Conservation (phyloP, 2,329 filamentous ascomycete species). For the Pestalotiopsis sp. region DNA sequence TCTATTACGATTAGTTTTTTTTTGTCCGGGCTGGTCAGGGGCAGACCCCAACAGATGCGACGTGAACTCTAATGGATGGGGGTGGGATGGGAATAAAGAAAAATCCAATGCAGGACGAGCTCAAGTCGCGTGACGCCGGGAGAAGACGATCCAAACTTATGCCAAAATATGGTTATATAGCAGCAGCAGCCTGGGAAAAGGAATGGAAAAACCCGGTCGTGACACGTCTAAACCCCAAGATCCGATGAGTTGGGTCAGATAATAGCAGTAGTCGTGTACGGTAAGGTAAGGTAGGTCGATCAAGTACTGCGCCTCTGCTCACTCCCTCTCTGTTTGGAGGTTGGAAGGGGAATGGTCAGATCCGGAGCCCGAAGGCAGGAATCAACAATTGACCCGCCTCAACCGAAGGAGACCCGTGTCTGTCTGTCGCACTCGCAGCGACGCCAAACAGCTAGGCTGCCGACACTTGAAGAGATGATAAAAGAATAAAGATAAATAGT, state of each 20-base stretch:
- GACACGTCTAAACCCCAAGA: background rate
- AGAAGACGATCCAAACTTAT: background rate
- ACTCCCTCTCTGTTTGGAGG: too few species aligned
- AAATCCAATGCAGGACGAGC: background rate
- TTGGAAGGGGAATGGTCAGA: background rate
- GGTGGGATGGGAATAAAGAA: background rate
- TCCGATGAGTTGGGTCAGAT: background rate
- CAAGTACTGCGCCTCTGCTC: too few species aligned
- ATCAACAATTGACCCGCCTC: background rate
- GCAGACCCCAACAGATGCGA: slow-evolving; percentile 6
- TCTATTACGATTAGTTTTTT: background rate
- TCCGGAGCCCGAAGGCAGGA: background rate
- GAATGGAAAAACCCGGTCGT: background rate
- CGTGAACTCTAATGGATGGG: background rate
- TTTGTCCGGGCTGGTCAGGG: background rate
- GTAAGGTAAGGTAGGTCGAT: too few species aligned
- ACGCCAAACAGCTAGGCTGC: background rate
- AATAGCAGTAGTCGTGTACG: too few species aligned
- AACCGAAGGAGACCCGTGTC: background rate
- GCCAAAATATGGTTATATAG: background rate
- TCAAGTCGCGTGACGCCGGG: background rate
- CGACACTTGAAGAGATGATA: background rate
- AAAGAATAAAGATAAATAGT: background rate
- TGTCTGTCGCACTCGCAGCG: background rate
- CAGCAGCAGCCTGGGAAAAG: background rate